These are phyloP conservation scores for Cymbopogon citratus DNA, from an alignment of 176 grass and related monocot species.

Conservation along the genomic window DNA sequence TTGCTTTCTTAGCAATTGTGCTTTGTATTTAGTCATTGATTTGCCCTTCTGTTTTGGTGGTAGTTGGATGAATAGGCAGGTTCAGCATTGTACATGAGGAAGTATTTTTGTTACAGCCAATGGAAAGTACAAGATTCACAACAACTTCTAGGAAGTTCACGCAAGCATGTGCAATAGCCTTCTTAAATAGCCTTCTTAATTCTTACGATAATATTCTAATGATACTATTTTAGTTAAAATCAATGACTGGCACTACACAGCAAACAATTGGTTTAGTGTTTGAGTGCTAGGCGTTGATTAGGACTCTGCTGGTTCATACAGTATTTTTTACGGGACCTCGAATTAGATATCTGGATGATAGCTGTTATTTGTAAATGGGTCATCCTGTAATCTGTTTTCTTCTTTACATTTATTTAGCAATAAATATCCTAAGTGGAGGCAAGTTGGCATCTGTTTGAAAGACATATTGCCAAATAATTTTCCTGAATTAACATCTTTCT, in stretches of 20 bases:
- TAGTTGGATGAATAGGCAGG: background rate
- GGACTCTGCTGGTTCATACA: background rate
- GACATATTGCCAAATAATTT: background rate
- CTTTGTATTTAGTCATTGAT: background rate
- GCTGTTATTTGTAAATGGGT: background rate
- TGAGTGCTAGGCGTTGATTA: background rate
- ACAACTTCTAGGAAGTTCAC: constrained; percentile 4
- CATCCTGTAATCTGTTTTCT: background rate
- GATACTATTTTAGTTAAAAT: background rate
- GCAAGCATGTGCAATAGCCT: background rate
- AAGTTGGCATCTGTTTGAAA: background rate
- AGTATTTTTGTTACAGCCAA: background rate
- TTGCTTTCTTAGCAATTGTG: background rate
- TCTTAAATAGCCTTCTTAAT: background rate
- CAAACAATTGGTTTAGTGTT: background rate
- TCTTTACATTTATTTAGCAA: background rate
- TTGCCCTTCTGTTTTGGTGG: background rate
- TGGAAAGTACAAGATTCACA: background rate
- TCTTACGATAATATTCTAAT: background rate
- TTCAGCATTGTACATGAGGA: background rate
- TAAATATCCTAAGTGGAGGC: background rate
- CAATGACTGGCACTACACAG: background rate
- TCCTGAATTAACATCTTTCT: background rate
- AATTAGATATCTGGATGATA: background rate
- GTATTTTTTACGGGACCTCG: background rate